Evolutionary conservation across 2,329 filamentous ascomycete species (phyloP).

Genomic region (Phyllosticta capitalensis): DNA sequence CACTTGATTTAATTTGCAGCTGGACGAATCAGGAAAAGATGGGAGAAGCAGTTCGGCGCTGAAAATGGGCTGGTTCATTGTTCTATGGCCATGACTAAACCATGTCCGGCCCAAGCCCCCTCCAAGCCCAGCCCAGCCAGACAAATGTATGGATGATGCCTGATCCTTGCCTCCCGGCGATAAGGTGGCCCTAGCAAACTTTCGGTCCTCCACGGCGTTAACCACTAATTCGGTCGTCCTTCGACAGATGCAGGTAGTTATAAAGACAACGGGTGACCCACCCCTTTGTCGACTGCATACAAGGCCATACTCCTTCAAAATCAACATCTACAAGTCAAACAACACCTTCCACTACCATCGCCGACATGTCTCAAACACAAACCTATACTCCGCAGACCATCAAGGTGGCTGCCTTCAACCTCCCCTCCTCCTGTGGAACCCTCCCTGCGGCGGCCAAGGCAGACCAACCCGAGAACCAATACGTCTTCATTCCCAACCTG

Average conservation of each 20-base stretch:
- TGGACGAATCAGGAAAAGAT: neutral
- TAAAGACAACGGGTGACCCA: neutral
- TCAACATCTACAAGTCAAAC: neutral
- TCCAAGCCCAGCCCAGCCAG: no score
- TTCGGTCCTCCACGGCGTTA: neutral
- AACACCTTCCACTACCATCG: neutral
- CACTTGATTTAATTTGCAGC: neutral
- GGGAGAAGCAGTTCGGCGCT: no score
- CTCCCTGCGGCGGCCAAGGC: neutral
- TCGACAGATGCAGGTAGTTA: neutral
- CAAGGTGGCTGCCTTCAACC: neutral
- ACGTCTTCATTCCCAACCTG: slow-evolving; percentile 14
- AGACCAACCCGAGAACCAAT: slow-evolving; percentile 2
- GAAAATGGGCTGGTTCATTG: no score
- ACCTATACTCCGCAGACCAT: neutral
- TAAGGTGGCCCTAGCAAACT: neutral
- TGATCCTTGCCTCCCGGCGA: neutral
- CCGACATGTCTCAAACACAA: neutral
- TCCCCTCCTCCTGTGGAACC: neutral
- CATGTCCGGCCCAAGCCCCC: neutral
- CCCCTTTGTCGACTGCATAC: neutral
- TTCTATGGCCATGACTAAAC: neutral
- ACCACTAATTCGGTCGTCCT: no score
- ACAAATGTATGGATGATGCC: no score
- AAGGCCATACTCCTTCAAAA: neutral